Conservation (phyloP, 2,329 filamentous ascomycete species). For the Celoporthe dispersa region DNA sequence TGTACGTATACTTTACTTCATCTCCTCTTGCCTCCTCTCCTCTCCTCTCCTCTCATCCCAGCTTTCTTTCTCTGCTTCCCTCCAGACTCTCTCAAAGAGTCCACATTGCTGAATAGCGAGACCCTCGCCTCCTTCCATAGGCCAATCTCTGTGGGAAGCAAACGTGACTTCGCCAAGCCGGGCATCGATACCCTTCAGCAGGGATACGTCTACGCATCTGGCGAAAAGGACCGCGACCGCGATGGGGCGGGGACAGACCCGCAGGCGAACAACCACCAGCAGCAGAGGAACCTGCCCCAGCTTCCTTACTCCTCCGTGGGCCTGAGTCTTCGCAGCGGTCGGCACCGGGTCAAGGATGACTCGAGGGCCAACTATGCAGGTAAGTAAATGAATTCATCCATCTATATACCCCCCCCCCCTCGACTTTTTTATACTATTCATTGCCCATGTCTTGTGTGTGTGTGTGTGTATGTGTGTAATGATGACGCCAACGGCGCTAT, state of each 20-base stretch:
- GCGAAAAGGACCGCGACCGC: conserved; percentile 37
- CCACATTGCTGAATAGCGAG: background rate
- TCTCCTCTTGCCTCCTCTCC: background rate
- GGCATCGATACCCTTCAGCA: conserved; percentile 43
- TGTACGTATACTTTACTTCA: conserved; percentile 36
- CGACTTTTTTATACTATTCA: too few species aligned
- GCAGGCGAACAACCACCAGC: conserved; percentile 35
- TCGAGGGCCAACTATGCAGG: conserved; percentile 43
- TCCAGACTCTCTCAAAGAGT: too few species aligned
- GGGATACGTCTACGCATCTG: conserved; percentile 41
- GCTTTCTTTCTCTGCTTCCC: background rate
- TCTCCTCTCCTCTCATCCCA: conserved; percentile 9
- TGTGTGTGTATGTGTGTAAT: too few species aligned
- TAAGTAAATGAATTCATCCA: background rate
- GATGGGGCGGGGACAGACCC: conserved; percentile 18
- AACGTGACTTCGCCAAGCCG: conserved; percentile 42
- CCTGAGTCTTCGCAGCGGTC: conserved; percentile 40
- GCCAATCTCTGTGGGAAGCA: conserved; percentile 41
- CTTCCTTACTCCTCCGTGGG: conserved; percentile 42
- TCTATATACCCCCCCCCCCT: too few species aligned
- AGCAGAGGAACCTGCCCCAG: conserved; percentile 33
- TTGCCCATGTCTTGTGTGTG: too few species aligned
- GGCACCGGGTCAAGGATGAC: conserved; percentile 42
- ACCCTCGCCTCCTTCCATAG: conserved; percentile 26
- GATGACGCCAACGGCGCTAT: background rate